phyloP scores from a whole-genome alignment of 371 early-diverging fungal species.

The Mortierella sp. region DNA sequence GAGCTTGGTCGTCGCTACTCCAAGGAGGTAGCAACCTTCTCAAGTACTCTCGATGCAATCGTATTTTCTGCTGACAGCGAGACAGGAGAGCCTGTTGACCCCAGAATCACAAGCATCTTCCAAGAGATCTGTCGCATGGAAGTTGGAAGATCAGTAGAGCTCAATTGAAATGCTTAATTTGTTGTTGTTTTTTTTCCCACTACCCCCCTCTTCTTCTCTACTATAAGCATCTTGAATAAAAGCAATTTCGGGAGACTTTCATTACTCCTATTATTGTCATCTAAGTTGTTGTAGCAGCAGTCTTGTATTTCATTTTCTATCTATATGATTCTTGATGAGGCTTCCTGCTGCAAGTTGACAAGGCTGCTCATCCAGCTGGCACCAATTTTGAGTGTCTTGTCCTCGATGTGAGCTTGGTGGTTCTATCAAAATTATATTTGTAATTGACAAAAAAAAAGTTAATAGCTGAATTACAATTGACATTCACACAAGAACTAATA shows the following conservation, averaged over 20 bases:
- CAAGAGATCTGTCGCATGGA: slow-evolving; percentile 63
- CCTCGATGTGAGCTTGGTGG: slow-evolving; percentile 44
- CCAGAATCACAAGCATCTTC: slow-evolving; percentile 67
- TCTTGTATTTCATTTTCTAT: no score
- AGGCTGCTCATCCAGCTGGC: slow-evolving; percentile 53
- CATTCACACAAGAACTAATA: background rate
- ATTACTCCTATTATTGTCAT: no score
- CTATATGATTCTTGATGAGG: slow-evolving; percentile 39
- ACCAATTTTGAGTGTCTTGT: slow-evolving; percentile 42
- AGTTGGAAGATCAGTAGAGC: slow-evolving; percentile 50
- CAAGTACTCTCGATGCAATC: slow-evolving; percentile 74
- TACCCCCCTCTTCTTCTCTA: no score
- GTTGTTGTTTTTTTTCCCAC: no score
- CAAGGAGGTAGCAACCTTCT: slow-evolving; percentile 72
- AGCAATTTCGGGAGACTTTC: no score
- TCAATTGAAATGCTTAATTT: slow-evolving; percentile 23
- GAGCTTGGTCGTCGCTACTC: slow-evolving; percentile 84
- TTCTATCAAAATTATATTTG: slow-evolving; percentile 6
- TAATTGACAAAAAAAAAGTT: background rate
- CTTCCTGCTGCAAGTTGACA: slow-evolving; percentile 41
- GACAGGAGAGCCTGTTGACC: slow-evolving; percentile 59
- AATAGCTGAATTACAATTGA: background rate
- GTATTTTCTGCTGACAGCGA: slow-evolving; percentile 73
- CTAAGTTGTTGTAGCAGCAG: no score
- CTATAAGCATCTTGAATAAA: no score